A percentile compares a stretch with the other conserved stretches of the same genome.
Evolutionary conservation across 2,329 filamentous ascomycete genomes (phyloP).

Genomic region (Alternaria ethzedia): DNA sequence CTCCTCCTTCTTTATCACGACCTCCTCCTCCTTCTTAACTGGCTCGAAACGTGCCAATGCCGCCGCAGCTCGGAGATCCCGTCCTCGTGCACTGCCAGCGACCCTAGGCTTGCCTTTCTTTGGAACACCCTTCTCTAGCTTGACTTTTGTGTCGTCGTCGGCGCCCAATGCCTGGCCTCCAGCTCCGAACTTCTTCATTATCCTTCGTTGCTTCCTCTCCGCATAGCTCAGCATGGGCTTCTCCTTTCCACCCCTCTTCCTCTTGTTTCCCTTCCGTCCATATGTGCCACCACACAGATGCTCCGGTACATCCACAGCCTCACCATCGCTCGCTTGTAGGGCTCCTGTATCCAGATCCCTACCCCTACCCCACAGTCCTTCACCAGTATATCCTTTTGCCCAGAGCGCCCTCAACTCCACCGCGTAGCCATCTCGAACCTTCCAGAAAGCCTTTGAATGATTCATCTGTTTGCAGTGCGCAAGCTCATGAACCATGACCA

Average conservation of each 20-base stretch:
- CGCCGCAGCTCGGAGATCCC: constrained; percentile 77
- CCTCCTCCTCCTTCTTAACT: constrained; percentile 55
- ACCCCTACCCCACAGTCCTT: constrained; percentile 83
- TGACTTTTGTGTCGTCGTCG: constrained; percentile 69
- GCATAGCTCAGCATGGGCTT: constrained; percentile 66
- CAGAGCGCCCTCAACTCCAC: constrained; percentile 74
- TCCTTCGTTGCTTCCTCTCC: constrained; percentile 74
- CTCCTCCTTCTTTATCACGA: constrained; percentile 44
- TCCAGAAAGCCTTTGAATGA: constrained; percentile 81
- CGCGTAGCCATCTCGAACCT: constrained; percentile 75
- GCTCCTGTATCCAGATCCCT: constrained; percentile 61
- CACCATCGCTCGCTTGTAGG: constrained; percentile 31
- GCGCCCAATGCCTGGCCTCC: constrained; percentile 73
- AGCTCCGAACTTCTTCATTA: constrained; percentile 77
- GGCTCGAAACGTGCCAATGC: constrained; percentile 74
- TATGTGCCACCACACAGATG: constrained; percentile 85
- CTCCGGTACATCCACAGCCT: constrained; percentile 50
- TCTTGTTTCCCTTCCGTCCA: constrained; percentile 61
- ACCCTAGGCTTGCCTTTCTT: constrained; percentile 72
- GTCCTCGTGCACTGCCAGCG: constrained; percentile 74
- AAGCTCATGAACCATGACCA: constrained; percentile 95
- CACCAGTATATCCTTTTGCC: constrained; percentile 74
- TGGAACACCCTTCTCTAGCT: constrained; percentile 70
- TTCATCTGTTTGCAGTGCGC: constrained; percentile 94
- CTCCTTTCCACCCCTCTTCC: constrained; percentile 51